phyloP scores from a whole-genome alignment of 2,329 filamentous ascomycete genomes.

The Coleophoma eucalyptorum region DNA sequence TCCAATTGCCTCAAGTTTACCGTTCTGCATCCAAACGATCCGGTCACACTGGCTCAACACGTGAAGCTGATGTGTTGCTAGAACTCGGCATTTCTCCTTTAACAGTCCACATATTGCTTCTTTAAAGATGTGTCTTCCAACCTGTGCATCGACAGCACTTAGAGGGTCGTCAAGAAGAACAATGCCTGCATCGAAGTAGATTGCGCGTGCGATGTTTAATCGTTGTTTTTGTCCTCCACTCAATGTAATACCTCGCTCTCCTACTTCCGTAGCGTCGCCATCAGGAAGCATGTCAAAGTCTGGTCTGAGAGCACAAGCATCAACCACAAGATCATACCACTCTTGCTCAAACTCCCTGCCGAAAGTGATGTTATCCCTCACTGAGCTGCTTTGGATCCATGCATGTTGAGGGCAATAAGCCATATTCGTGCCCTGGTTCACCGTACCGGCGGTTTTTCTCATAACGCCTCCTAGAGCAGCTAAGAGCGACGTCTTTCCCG shows the following conservation, averaged over 20 bases:
- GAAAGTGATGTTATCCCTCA: conserved; percentile 88
- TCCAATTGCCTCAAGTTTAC: conserved; percentile 78
- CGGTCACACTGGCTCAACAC: conserved; percentile 87
- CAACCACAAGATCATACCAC: conserved; percentile 60
- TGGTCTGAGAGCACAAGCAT: conserved; percentile 73
- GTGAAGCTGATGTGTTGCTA: conserved; percentile 94
- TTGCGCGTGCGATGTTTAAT: conserved; percentile 84
- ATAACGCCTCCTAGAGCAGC: conserved; percentile 91
- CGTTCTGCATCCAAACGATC: conserved; percentile 89
- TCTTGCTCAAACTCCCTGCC: conserved; percentile 70
- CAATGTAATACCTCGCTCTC: conserved; percentile 91
- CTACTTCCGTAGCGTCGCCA: conserved; percentile 87
- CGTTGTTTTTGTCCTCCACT: conserved; percentile 95
- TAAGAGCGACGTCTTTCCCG: conserved; percentile 85
- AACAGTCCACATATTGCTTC: conserved; percentile 88
- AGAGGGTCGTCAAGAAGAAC: conserved; percentile 68
- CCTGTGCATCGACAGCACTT: conserved; percentile 66
- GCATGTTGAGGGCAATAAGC: conserved; percentile 96
- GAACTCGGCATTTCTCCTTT: conserved; percentile 82
- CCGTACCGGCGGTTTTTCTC: conserved; percentile 72
- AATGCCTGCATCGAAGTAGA: conserved; percentile 66
- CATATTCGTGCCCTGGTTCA: conserved; percentile 72
- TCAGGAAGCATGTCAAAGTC: conserved; percentile 93
- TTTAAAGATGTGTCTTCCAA: conserved; percentile 80
- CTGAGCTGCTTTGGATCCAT: conserved; percentile 92